Conservation (phyloP, 108 stramenopile genomes). For the Skeletonema marinoi region DNA sequence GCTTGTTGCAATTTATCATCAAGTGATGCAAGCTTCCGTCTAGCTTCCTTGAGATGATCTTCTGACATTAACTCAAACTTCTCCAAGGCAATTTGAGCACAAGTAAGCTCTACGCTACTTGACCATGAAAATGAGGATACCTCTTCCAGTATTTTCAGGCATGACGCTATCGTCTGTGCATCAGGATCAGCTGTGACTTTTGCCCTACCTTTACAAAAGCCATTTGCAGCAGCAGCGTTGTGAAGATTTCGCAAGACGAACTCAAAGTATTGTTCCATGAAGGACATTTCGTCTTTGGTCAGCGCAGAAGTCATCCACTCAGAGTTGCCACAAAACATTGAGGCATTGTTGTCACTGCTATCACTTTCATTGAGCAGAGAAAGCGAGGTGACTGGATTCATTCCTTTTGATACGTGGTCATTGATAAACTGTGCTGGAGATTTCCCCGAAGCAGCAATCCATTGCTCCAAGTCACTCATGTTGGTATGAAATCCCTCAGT, state of each 20-base stretch:
- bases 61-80: not conserved
- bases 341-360: not conserved
- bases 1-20: not conserved
- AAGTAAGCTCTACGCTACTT: not conserved
- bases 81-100: not conserved
- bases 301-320: slow-evolving; percentile 22
- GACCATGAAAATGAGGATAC: slow-evolving; percentile 1
- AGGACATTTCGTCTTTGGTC: not conserved
- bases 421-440: slow-evolving; percentile 15
- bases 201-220: not conserved
- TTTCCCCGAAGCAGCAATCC: slow-evolving; percentile 12
- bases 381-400: slow-evolving; percentile 13
- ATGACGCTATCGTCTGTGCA: slow-evolving; percentile 3
- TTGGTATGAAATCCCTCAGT: slow-evolving; percentile 19
- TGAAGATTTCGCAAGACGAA: not conserved
- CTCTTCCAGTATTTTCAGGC: not conserved
- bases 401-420: slow-evolving; percentile 8
- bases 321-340: slow-evolving; percentile 15
- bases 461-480: slow-evolving; percentile 27
- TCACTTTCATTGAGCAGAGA: slow-evolving; percentile 12
- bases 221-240: not conserved
- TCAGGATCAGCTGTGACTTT: not conserved
- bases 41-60: not conserved
- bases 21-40: not conserved
- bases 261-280: slow-evolving; percentile 3